A percentile compares a stretch with the other conserved stretches of the same genome.
phyloP scores from a whole-genome alignment of 176 grass and related monocot genomes.

The Alopecurus myosuroides region DNA sequence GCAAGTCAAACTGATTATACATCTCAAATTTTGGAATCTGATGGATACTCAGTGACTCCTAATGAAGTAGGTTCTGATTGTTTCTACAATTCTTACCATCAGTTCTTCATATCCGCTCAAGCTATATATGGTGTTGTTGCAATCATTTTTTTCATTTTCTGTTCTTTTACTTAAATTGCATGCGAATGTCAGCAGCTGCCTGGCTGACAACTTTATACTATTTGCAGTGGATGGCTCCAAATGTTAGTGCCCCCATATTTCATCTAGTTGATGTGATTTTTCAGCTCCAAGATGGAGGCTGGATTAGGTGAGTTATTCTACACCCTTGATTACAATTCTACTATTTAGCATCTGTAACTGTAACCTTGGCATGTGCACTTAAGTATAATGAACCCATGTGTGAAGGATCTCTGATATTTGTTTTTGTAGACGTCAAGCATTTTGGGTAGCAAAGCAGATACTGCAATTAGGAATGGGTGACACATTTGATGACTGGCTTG shows the following conservation, averaged over 20 bases:
- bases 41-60: conserved; percentile 39
- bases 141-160: background rate
- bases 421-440: conserved; percentile 85
- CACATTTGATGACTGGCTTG: conserved; percentile 99
- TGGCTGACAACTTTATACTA: conserved; percentile 13
- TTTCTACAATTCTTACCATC: conserved; percentile 7
- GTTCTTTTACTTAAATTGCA: conserved; percentile 7
- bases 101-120: background rate
- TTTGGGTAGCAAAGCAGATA: conserved; percentile 98
- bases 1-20: conserved; percentile 39
- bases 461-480: conserved; percentile 99
- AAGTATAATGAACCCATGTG: background rate
- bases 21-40: conserved; percentile 54
- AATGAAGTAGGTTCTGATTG: conserved; percentile 57
- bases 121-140: background rate
- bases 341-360: background rate
- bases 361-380: background rate
- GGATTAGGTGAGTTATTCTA: conserved; percentile 74
- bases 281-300: conserved; percentile 93
- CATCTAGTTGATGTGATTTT: conserved; percentile 97
- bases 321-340: conserved; percentile 26
- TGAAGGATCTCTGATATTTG: conserved; percentile 7
- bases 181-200: background rate
- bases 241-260: conserved; percentile 90
- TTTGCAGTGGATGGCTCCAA: conserved; percentile 84